Base-by-base conservation (phyloP, 495 filamentous ascomycete genomes). In the Penicillium arizonense region DNA sequence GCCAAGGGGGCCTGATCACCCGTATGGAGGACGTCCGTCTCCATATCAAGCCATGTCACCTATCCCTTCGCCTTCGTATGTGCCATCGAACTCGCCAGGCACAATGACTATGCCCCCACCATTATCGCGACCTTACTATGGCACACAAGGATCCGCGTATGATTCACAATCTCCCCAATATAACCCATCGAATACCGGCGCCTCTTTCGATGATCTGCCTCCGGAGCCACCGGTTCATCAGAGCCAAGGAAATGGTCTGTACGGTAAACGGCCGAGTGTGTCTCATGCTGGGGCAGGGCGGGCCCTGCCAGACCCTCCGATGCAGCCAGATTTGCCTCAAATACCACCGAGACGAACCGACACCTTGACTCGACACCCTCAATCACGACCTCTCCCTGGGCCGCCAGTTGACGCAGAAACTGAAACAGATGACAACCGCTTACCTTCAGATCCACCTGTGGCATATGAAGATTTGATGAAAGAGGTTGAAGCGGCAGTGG, bases 311-410 rank as follows among this genome's bases (percentile, higher is more conserved):
- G 72, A 56, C 1, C 69, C 64, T 2, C 68, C 71, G 4, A 69
- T 72, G 5, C 73, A 75, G 39, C 75, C 77, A 41, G 67, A 71
- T 21, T 72, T 70, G 38, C 75, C 72, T 6, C 68, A 67, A 53
- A 56, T 73, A 35, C 71, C 72, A n/a, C 77, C 76, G 44, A 76
- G 72, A 52, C 71, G 83, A 44, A 76, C 72, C 1, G 77, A 81
- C 49, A 83, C 82, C 5, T 54, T 78, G 32, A 78, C 72, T 12
- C 75, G 82, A 52, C 80, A 87, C 58, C 82, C 81, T 6, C 80
- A 84, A 45, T 66, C 76, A 4, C 72, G 84, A 23, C 85, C 86
- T 18, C 67, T 89, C 18, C 86, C 86, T 12, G 77, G 79, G 12
- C 81, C 81, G 16, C 80, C 79, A 7, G 52, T 72, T 13, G 79